A percentile compares a stretch with the other conserved stretches of the same genome.
Evolutionary conservation across 192 early-diverging fungal species (phyloP).

Genomic region (Coemansia sp.): DNA sequence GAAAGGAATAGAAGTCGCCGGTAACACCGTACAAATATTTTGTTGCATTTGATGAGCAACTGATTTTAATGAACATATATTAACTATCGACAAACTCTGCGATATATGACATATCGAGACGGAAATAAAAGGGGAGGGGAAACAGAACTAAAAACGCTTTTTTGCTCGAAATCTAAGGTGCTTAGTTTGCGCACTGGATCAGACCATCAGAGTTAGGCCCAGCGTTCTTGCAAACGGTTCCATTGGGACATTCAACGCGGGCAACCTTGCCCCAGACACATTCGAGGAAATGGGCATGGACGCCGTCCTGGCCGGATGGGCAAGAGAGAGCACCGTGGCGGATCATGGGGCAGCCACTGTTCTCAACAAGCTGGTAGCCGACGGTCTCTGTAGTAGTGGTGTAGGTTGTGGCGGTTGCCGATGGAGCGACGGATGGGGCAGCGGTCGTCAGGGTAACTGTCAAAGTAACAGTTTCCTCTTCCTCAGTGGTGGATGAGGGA

Average conservation of each 20-base stretch:
- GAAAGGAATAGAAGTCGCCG: neutral
- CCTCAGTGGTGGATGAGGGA: neutral
- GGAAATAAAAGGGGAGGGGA: no score
- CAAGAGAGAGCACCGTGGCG: conserved; percentile 8
- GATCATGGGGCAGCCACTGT: conserved; percentile 6
- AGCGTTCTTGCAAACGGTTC: conserved; percentile 8
- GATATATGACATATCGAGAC: no score
- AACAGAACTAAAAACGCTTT: no score
- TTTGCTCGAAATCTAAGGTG: no score
- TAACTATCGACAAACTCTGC: no score
- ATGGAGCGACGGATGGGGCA: no score
- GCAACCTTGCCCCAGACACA: conserved; percentile 20
- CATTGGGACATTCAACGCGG: conserved; percentile 9
- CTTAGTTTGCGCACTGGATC: conserved; percentile 2
- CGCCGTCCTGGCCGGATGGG: neutral
- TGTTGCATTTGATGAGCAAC: no score
- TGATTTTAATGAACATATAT: no score
- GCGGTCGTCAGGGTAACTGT: no score
- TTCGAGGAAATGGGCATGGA: conserved; percentile 11
- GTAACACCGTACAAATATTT: no score
- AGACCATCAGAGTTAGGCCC: neutral
- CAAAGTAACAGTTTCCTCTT: no score
- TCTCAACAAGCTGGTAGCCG: neutral
- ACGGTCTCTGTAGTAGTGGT: neutral
- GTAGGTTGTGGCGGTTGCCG: neutral